A percentile compares a stretch with the other conserved stretches of the same genome.
phyloP scores from a whole-genome alignment of 2,329 filamentous ascomycete genomes.

The Moelleriella libera region DNA sequence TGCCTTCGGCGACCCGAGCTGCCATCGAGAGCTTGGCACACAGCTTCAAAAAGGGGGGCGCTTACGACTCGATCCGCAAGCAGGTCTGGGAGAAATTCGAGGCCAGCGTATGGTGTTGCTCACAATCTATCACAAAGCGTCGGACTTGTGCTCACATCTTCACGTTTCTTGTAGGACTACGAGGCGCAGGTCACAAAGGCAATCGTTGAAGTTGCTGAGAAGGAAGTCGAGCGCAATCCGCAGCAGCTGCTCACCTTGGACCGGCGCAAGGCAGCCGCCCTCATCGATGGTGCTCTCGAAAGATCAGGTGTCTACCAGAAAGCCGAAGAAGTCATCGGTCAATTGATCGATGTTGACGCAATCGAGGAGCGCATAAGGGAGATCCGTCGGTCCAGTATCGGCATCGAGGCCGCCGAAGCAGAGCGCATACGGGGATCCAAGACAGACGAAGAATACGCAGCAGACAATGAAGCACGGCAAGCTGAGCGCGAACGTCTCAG shows the following conservation, averaged over 20 bases:
- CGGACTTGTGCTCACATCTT: neutral
- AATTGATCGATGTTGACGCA: constrained; percentile 51
- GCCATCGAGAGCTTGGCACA: constrained; percentile 66
- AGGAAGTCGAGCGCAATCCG: constrained; percentile 63
- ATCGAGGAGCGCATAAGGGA: constrained; percentile 59
- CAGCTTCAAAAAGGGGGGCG: constrained; percentile 75
- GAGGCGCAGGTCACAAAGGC: constrained; percentile 52
- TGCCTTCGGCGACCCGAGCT: constrained; percentile 57
- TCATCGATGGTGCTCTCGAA: constrained; percentile 68
- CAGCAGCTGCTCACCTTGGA: constrained; percentile 58
- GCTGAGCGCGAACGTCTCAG: constrained; percentile 47
- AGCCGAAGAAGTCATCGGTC: constrained; percentile 52
- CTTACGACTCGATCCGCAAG: constrained; percentile 66
- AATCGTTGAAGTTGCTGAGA: constrained; percentile 55
- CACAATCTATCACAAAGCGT: neutral
- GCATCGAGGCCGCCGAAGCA: constrained; percentile 50
- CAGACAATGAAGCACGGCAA: constrained; percentile 47
- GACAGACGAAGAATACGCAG: constrained; percentile 59
- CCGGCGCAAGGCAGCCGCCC: constrained; percentile 55
- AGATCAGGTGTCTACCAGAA: constrained; percentile 62
- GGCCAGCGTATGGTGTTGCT: constrained; percentile 41
- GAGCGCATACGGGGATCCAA: constrained; percentile 54
- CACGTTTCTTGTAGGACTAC: constrained; percentile 38
- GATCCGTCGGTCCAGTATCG: constrained; percentile 53
- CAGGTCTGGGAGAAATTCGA: constrained; percentile 64